phyloP scores from a whole-genome alignment of 129 eudicot species.

The Flaveria linearis region DNA sequence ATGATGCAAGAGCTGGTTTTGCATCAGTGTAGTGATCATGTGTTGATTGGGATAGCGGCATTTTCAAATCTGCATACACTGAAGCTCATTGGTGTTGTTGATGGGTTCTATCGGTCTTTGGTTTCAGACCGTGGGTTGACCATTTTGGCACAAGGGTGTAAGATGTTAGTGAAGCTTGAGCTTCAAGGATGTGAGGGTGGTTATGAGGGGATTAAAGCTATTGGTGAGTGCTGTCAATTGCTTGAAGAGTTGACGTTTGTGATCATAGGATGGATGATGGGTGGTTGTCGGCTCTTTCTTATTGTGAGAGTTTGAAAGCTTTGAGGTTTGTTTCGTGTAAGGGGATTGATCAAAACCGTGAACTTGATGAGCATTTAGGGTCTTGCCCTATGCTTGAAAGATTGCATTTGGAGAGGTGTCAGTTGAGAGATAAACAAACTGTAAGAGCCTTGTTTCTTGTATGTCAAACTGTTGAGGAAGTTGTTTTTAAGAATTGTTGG shows the following conservation, averaged over 20 bases:
- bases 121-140: slow-evolving; percentile 86
- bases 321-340: slow-evolving; percentile 66
- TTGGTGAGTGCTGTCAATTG: slow-evolving; percentile 84
- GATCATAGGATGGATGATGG: slow-evolving; percentile 77
- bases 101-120: slow-evolving; percentile 56
- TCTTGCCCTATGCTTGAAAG: slow-evolving; percentile 53
- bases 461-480: slow-evolving; percentile 51
- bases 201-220: slow-evolving; percentile 77
- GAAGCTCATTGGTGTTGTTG: slow-evolving; percentile 54
- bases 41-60: slow-evolving; percentile 59
- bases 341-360: slow-evolving; percentile 49
- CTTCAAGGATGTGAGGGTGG: slow-evolving; percentile 77
- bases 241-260: slow-evolving; percentile 65
- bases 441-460: slow-evolving; percentile 63
- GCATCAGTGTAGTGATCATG: slow-evolving; percentile 65
- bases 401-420: slow-evolving; percentile 78
- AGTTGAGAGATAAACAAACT: slow-evolving; percentile 57
- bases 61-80: slow-evolving; percentile 58
- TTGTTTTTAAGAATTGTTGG: slow-evolving; percentile 66
- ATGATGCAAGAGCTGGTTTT: slow-evolving; percentile 62
- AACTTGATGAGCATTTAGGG: slow-evolving; percentile 57
- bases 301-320: slow-evolving; percentile 65
- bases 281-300: slow-evolving; percentile 75
- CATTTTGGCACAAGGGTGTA: slow-evolving; percentile 83
- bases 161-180: slow-evolving; percentile 75